Evolutionary conservation across 2,329 filamentous ascomycete species (phyloP).

Genomic region (Aureobasidium lini): DNA sequence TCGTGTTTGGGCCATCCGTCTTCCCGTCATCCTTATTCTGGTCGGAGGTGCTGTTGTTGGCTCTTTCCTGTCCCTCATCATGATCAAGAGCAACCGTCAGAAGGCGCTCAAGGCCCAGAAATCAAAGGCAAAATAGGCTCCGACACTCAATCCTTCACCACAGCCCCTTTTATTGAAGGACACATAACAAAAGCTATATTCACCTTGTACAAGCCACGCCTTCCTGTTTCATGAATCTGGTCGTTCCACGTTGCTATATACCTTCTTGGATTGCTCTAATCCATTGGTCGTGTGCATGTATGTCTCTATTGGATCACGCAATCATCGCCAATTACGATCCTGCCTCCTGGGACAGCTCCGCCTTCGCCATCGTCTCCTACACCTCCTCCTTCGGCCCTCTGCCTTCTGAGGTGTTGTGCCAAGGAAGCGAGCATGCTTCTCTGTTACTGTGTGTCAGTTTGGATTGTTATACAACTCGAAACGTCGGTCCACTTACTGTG

Average conservation of each 20-base stretch:
- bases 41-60: slow-evolving; percentile 89
- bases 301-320: slow-evolving; percentile 20
- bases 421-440: slow-evolving; percentile 23
- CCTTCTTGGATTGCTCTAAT: no score
- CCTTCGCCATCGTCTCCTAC: slow-evolving; percentile 13
- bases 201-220: not conserved
- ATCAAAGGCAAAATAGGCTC: slow-evolving; percentile 60
- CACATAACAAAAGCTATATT: no score
- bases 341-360: slow-evolving; percentile 12
- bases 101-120: slow-evolving; percentile 90
- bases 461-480: not conserved
- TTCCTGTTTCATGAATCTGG: not conserved
- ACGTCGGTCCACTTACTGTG: slow-evolving; percentile 30
- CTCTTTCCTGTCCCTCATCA: slow-evolving; percentile 90
- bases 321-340: slow-evolving; percentile 21
- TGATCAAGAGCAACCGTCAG: slow-evolving; percentile 98
- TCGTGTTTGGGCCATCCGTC: slow-evolving; percentile 96
- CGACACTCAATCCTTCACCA: not conserved
- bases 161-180: not conserved
- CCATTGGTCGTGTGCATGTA: no score
- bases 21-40: slow-evolving; percentile 92
- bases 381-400: slow-evolving; percentile 14
- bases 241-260: not conserved
- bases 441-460: slow-evolving; percentile 17
- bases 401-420: slow-evolving; percentile 18